Base-by-base conservation (phyloP, 2,329 filamentous ascomycete genomes). In the Escovopsis sp. region DNA sequence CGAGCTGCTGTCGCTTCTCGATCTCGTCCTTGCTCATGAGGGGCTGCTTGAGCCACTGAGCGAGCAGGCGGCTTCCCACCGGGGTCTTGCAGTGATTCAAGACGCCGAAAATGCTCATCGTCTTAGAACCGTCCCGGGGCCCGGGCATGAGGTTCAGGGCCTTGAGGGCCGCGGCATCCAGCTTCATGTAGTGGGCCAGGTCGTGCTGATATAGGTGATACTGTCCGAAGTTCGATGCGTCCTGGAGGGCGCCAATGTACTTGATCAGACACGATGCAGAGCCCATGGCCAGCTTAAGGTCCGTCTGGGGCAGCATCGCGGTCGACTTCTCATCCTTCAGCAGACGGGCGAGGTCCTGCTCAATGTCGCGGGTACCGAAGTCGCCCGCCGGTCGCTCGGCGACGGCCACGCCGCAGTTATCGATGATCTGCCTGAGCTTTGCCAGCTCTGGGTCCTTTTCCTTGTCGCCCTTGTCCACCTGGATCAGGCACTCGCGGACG, bases 81-180 rank as follows among this genome's bases (percentile, higher is more conserved):
- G 91, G 85, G 1, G 91, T 98, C 61, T 94, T 96, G 77, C 91
- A 98, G 60, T 96, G 88, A 53, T 98, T 96, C 35, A 98, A 69
- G 14, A 98, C 67, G 1, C 91, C 91, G 52, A 84, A 98, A 40
- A 98, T 60, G 56, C 88, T 96, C 91, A 98, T 98, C 1, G 78
- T 93, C 66, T 95, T 96, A n/a, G 86, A 76, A 2, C 91, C 91
- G 55, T 98, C 91, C 49, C 87, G 79, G 0, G 85, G 85, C 5
- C 91, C 89, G 5, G 91, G 93, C 88, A 98, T 96, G 32, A 98
- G 72, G 53, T 98, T 98, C 41, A 98, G 71, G 0, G 91, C 91
- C 54, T 93, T 89, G 35, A 98, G 67, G 0, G 91, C 91, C 1
- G 91, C 86, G 1, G 93, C 87, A 61, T 98, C 91, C 5, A 98